Base-by-base conservation (phyloP, 139 green algal species). In the Eudorina sp. region DNA sequence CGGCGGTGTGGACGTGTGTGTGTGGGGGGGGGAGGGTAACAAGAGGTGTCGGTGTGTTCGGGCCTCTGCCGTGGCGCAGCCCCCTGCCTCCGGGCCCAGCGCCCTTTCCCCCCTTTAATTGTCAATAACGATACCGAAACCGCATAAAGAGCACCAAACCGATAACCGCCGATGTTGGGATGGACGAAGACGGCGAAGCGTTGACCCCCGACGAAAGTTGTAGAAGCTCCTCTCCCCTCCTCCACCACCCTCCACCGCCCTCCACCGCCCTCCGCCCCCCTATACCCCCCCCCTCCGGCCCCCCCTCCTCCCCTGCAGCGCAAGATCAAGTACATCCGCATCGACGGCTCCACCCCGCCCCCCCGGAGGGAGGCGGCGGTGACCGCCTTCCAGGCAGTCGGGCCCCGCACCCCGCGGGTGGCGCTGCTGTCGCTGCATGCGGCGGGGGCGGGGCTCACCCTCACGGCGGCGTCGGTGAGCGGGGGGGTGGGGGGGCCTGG, bases 361-460 rank as follows among this genome's bases (percentile, higher is more conserved):
- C 25, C 64, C 27, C 16, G 48, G 25, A 85, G 93, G 4, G 70
- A 92, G 73, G 51, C 53, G 19, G 83, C 83, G 0, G 92, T 96
- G 66, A 60, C 75, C 7, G 16, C 51, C 9, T 96, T 96, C 53
- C 92, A 96, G 90, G 27, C 2, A 19, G 9, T 6, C 1, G 66
- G 66, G 7, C 46, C 21, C 14, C 7, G 34, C 46, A 69, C 77
- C 53, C 53, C 80, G 4, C 82, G 83, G 0, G 93, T 93, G n/a
- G 93, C 93, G 38, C 79, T 97, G 81, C 90, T 97, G 31, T 84
- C 76, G 89, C 94, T 97, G 60, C 90, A 86, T 3, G 95, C 96
- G 18, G 95, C 96, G 19, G 95, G 95, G 2, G 90, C 90, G 19
- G 96, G 96, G 14, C 90, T 98, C 73, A 98, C 94, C 0, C 92